Percentiles rank a stretch among this genome's conserved stretches.
Conservation (phyloP, 2,329 filamentous ascomycete species). For the Penicillium sp. region DNA sequence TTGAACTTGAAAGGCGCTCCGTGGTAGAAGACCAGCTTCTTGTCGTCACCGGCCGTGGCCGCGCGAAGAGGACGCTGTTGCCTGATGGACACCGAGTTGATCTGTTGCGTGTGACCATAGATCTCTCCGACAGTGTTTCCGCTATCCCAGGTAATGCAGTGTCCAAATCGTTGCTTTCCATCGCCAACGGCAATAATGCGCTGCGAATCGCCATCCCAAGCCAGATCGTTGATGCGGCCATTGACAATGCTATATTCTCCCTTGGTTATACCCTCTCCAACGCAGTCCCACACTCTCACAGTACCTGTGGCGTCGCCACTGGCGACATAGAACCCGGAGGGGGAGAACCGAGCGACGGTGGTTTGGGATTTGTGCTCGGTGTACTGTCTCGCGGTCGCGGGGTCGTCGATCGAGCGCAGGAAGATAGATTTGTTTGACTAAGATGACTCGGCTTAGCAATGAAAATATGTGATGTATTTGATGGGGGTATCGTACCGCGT, state of each 20-base stretch:
- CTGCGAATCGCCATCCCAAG: conserved; percentile 96
- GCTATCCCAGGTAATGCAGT: conserved; percentile 91
- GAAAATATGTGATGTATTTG: neutral
- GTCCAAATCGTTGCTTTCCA: conserved; percentile 87
- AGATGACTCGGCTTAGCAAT: conserved; percentile 2
- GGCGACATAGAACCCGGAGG: conserved; percentile 91
- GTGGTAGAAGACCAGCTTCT: conserved; percentile 85
- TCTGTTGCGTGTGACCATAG: conserved; percentile 80
- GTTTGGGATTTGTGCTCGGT: conserved; percentile 84
- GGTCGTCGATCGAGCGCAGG: conserved; percentile 88
- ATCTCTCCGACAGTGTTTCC: conserved; percentile 96
- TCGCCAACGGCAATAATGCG: conserved; percentile 95
- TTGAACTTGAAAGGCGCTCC: conserved; percentile 96
- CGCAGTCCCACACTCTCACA: conserved; percentile 87
- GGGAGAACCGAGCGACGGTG: conserved; percentile 89
- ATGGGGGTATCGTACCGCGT: conserved; percentile 65
- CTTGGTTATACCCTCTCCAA: conserved; percentile 83
- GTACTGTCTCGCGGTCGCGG: conserved; percentile 81
- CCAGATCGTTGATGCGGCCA: conserved; percentile 91
- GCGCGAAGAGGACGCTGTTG: conserved; percentile 88
- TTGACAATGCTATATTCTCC: conserved; percentile 94
- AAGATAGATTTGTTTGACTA: conserved; percentile 97
- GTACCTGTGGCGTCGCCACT: conserved; percentile 82
- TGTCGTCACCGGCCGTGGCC: conserved; percentile 87
- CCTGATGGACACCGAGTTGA: conserved; percentile 88